Base-by-base conservation (phyloP, 148 eudicot genomes). In the Spergularia bocconei region DNA sequence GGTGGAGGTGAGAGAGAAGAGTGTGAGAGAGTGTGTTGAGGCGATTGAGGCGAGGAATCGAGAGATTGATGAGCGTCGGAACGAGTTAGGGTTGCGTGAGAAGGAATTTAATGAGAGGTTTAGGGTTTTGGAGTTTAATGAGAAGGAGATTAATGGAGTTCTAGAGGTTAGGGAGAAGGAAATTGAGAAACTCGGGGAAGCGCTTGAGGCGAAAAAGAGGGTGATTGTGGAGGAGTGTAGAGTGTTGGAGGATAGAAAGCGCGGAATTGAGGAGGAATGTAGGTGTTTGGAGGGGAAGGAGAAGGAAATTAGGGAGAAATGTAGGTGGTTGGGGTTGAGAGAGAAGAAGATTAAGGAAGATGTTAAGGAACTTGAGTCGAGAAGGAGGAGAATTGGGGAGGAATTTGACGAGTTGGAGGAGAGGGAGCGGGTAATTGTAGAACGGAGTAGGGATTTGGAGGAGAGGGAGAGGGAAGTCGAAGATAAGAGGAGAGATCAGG, bases 131-230 rank as follows among this genome's bases (percentile, higher is more conserved):
- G 39, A 52, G 8, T 54, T 25, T 33, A 52, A 70, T 17, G 69
- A 61, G 66, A 70, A 54, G 39, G 71, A 39, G 11, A 33, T 75
- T 14, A 15, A 16, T 3, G n/a, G 17, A 56, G 72, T n/a, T 1
- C 2, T 67, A 20, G 64, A 58, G 48, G 15, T 55, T 38, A 65
- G 54, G 20, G 62, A 64, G 23, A 52, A 14, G 13, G 61, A 53
- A 21, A 4, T 75, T 19, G 56, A 19, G 7, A 62, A 63, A 1
- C 52, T 23, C 16, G 4, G n/a, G 9, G 15, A 52, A 70, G 39
- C 29, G 39, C 17, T 69, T 19, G 79, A 63, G 47, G 13, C 14
- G 55, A 53, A 21, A 47, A 69, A 63, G 80, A 62, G 29, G 71
- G 29, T 51, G 52, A 4, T 68, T 13, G 16, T 6, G 21, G 55